Conservation (phyloP, 805 yeast genomes). For the Cyberlindnera suaveolens region DNA sequence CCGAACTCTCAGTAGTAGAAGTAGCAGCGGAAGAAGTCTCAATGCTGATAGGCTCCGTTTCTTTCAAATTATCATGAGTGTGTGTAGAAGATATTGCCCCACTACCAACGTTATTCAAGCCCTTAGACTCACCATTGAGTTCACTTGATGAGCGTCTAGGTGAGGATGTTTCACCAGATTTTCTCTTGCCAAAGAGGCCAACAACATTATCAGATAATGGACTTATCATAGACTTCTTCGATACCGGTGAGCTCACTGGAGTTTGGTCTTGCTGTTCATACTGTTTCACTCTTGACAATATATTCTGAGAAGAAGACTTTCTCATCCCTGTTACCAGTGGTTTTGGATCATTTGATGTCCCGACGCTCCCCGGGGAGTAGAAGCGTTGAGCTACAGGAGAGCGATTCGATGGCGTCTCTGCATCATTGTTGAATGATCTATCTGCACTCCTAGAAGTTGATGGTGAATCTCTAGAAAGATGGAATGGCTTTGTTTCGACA, state of each 20-base stretch:
- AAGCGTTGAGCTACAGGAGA: slow-evolving; percentile 11
- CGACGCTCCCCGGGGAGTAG: slow-evolving; percentile 11
- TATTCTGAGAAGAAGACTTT: slow-evolving; percentile 24
- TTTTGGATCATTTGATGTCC: background rate
- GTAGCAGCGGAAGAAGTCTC: too few species aligned
- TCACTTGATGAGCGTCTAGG: background rate
- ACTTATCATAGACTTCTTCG: slow-evolving; percentile 15
- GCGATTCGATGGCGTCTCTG: background rate
- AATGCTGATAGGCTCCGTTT: too few species aligned
- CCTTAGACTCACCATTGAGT: background rate
- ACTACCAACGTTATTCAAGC: too few species aligned
- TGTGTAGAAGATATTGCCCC: too few species aligned
- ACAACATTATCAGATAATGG: slow-evolving; percentile 18
- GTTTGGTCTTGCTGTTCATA: slow-evolving; percentile 21
- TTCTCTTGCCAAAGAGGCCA: slow-evolving; percentile 18
- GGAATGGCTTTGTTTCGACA: slow-evolving; percentile 3
- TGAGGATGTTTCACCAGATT: slow-evolving; percentile 6
- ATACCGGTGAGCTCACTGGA: slow-evolving; percentile 6
- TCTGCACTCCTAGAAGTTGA: background rate
- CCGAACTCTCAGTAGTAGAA: too few species aligned
- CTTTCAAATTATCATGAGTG: too few species aligned
- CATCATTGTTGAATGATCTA: background rate
- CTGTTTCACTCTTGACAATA: slow-evolving; percentile 27
- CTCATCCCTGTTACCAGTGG: slow-evolving; percentile 14
- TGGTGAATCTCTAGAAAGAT: slow-evolving; percentile 1